Conservation (phyloP, 768 basidiomycete genomes). For the Rhodotorula sphaerocarpa region DNA sequence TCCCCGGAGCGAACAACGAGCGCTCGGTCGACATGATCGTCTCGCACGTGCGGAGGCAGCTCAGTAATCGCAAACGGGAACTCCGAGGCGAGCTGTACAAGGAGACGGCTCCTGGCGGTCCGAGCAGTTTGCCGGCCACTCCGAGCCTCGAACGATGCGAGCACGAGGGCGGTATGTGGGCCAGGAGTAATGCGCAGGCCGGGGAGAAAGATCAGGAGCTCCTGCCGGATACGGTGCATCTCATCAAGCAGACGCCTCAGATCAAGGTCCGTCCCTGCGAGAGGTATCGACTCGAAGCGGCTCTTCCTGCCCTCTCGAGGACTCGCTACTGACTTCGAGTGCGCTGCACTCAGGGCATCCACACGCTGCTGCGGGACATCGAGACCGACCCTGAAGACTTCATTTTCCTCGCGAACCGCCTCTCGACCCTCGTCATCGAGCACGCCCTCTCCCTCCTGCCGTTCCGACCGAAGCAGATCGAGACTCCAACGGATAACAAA, state of each 20-base stretch:
- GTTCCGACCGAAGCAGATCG: constrained; percentile 50
- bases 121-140: constrained; percentile 9
- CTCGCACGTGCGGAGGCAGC: constrained; percentile 75
- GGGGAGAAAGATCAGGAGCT: constrained; percentile 5
- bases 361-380: constrained; percentile 69
- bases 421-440: constrained; percentile 77
- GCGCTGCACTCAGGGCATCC: constrained; percentile 59
- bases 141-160: constrained; percentile 10
- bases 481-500: constrained; percentile 51
- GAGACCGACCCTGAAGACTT: constrained; percentile 73
- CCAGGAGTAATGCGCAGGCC: constrained; percentile 3
- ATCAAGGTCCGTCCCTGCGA: constrained; percentile 55
- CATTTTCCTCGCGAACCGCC: constrained; percentile 79
- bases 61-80: constrained; percentile 65
- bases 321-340: background rate
- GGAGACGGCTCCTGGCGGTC: constrained; percentile 16
- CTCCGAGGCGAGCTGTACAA: constrained; percentile 63
- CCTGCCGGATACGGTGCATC: constrained; percentile 49
- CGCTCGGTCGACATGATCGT: constrained; percentile 89
- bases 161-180: background rate
- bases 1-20: constrained; percentile 82
- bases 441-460: constrained; percentile 76
- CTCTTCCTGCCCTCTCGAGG: background rate
- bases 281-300: no score
- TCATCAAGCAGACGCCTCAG: constrained; percentile 72